Evolutionary conservation across 2,329 filamentous ascomycete species (phyloP), one percentile per base, ranked within the genome.

Genomic region (Clarireedia monteithiana): DNA sequence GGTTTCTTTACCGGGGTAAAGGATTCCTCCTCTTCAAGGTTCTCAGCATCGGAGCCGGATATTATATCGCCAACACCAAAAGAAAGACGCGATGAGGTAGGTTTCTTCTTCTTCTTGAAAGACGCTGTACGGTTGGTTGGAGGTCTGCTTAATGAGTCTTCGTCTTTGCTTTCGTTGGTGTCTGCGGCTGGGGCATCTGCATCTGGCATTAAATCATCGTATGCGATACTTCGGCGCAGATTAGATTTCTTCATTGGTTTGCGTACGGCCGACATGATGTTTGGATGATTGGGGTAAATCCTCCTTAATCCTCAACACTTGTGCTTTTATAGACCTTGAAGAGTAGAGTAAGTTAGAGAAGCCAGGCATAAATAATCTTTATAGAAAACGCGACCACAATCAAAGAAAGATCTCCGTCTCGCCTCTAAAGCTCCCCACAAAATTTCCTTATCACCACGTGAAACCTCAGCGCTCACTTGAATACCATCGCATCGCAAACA

Each of bases 41-140:
- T 75, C 48, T 80, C 78, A 5, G 77, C 80, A 48, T 78, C 75
- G 30, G 77, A 79, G 5, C 75, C 75, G 57, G 78, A 77, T 17
- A 77, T 76, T 9, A 78, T 78, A 48, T 79, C 77, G 27, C 76
- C 75, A 0, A 81, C 80, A 0, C 85, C 89, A 68, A 96, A 95
- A 0, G 90, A 95, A 23, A 95, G 77, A 6, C 87, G 82, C 2
- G 89, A 78, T 15, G 83, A 64, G 3, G 74, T 70, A 1, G 69
- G 64, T 2, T 75, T 83, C 4, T 86, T 85, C 66, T 89, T 89
- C 70, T 90, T 92, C 57, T 90, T 92, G 26, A 62, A 63, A 1
- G 79, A 80, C 12, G 72, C 73, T 0, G 75, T 72, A 10, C 77
- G 75, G 38, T 72, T 73, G 2, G 77, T 58, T 0, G 70, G 67